Evolutionary conservation across 2,329 filamentous ascomycete genomes (phyloP).

Genomic region (Aspergillus persii): DNA sequence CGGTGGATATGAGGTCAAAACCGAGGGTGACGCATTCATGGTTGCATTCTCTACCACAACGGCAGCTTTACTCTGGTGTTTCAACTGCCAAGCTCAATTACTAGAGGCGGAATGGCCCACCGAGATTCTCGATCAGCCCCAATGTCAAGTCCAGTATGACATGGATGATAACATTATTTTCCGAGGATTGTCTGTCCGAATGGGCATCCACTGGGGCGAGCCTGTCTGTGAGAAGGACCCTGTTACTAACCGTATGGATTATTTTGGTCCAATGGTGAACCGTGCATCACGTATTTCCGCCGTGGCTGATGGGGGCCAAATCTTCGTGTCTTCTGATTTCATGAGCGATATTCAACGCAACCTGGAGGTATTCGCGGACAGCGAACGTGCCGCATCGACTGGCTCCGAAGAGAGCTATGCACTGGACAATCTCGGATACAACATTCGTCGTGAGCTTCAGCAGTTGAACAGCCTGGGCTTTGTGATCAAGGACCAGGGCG

Average conservation of each 20-base stretch:
- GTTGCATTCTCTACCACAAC: constrained; percentile 97
- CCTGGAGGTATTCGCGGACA: constrained; percentile 83
- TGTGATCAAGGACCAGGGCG: constrained; percentile 93
- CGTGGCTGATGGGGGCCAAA: constrained; percentile 93
- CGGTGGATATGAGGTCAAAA: constrained; percentile 98
- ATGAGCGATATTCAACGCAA: constrained; percentile 93
- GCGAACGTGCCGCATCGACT: constrained; percentile 66
- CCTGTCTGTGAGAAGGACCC: constrained; percentile 95
- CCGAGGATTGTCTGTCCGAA: constrained; percentile 88
- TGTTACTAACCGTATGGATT: constrained; percentile 97
- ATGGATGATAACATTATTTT: constrained; percentile 87
- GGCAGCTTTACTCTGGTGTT: constrained; percentile 91
- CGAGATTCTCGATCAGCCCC: constrained; percentile 82
- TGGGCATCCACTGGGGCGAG: constrained; percentile 95
- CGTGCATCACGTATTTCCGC: constrained; percentile 90
- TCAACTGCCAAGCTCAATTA: constrained; percentile 84
- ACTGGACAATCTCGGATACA: constrained; percentile 69
- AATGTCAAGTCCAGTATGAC: constrained; percentile 79
- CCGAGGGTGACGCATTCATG: constrained; percentile 99
- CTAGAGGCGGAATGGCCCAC: constrained; percentile 90
- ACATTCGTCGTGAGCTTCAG: constrained; percentile 83
- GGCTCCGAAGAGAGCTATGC: constrained; percentile 72
- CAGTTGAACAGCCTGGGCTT: constrained; percentile 89
- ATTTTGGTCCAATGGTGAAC: constrained; percentile 99
- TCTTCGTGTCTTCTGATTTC: constrained; percentile 94